phyloP scores from a whole-genome alignment of 2,329 filamentous ascomycete genomes.

The Celoporthe dispersa region DNA sequence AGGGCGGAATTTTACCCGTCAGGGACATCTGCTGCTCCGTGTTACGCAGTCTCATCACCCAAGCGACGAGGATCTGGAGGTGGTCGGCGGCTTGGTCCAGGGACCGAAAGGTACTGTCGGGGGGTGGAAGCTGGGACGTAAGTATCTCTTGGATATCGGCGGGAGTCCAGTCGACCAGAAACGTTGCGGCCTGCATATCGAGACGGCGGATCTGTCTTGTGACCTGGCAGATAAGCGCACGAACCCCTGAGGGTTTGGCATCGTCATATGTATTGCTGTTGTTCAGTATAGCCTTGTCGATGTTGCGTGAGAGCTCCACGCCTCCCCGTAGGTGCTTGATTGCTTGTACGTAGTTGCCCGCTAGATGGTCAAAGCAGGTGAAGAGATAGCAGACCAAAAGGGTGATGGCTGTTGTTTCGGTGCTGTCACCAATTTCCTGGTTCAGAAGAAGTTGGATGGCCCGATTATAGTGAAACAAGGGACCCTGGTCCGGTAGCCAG shows the following conservation, averaged over 20 bases:
- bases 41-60: neutral
- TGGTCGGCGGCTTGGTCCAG: slow-evolving; percentile 1
- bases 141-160: neutral
- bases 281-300: neutral
- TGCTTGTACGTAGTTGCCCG: neutral
- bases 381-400: slow-evolving; percentile 4
- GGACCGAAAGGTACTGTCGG: neutral
- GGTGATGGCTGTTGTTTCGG: neutral
- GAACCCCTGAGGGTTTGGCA: neutral
- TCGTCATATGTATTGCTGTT: neutral
- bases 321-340: neutral
- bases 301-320: neutral
- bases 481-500: neutral
- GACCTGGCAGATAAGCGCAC: neutral
- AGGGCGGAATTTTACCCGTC: neutral
- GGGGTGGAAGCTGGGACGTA: neutral
- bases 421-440: neutral
- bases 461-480: neutral
- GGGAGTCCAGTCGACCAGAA: neutral
- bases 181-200: neutral
- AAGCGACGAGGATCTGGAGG: neutral
- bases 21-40: neutral
- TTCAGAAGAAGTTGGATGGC: neutral
- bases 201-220: neutral
- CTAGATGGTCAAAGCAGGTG: neutral